A percentile compares a stretch with the other conserved stretches of the same genome.
Conservation (phyloP, 768 basidiomycete genomes). For the Russula olivacea region DNA sequence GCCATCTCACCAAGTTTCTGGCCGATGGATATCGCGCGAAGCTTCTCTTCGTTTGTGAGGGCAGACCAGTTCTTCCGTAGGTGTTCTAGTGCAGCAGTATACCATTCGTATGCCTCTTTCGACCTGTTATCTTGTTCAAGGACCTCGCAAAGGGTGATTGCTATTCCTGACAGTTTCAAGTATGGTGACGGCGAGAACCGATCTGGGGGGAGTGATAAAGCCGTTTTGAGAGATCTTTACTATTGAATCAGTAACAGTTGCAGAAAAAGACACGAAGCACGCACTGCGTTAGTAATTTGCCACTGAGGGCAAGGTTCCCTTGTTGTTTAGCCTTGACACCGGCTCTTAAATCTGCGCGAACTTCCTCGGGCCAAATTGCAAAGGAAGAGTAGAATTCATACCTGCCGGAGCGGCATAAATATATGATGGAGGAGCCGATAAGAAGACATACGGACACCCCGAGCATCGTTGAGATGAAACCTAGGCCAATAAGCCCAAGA, state of each 20-base stretch:
- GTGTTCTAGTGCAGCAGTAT: slow-evolving; percentile 29
- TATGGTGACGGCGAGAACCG: slow-evolving; percentile 42
- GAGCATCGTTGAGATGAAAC: slow-evolving; percentile 18
- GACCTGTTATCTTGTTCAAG: slow-evolving; percentile 39
- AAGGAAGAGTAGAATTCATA: slow-evolving; percentile 52
- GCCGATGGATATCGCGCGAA: slow-evolving; percentile 42
- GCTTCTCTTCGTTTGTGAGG: slow-evolving; percentile 35
- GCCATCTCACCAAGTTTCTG: slow-evolving; percentile 43
- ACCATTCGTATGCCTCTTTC: slow-evolving; percentile 28
- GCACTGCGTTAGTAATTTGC: slow-evolving; percentile 50
- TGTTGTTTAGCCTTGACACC: slow-evolving; percentile 59
- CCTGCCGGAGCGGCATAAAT: slow-evolving; percentile 35
- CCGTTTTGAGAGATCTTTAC: slow-evolving; percentile 50
- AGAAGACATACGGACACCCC: slow-evolving; percentile 21
- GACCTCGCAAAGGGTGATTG: slow-evolving; percentile 52
- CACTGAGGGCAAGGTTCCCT: slow-evolving; percentile 47
- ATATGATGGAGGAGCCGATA: not conserved
- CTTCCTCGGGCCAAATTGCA: slow-evolving; percentile 60
- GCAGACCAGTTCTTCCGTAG: slow-evolving; percentile 24
- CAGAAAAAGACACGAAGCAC: slow-evolving; percentile 23
- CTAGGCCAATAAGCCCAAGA: slow-evolving; percentile 16
- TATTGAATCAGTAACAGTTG: not conserved
- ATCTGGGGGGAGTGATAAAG: slow-evolving; percentile 39
- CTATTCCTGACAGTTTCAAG: slow-evolving; percentile 65
- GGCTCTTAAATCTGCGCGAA: slow-evolving; percentile 57